Conservation (phyloP, 169 alveolate species). For the Toxoplasma gondii region DNA sequence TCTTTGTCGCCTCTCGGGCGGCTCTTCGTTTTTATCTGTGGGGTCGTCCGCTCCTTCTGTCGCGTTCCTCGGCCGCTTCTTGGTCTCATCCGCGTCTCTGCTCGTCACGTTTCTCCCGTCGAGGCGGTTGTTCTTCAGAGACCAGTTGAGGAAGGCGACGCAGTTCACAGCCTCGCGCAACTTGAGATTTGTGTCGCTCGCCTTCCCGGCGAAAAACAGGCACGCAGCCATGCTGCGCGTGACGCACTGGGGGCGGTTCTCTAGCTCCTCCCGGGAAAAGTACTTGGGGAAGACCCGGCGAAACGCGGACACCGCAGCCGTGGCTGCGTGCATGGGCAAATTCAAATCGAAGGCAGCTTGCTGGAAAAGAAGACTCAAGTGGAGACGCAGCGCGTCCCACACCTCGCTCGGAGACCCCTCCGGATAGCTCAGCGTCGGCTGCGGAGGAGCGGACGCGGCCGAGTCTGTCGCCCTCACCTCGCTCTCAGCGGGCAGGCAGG, state of each 20-base stretch:
- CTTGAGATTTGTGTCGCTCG: slow-evolving; percentile 47
- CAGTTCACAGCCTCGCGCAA: slow-evolving; percentile 54
- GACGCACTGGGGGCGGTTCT: slow-evolving; percentile 14
- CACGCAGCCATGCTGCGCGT: slow-evolving; percentile 57
- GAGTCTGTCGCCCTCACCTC: neutral
- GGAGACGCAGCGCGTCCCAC: slow-evolving; percentile 66
- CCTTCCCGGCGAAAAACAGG: slow-evolving; percentile 53
- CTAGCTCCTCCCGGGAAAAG: slow-evolving; percentile 41
- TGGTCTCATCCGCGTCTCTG: neutral
- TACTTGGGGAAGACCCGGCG: slow-evolving; percentile 22
- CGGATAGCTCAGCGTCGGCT: slow-evolving; percentile 53
- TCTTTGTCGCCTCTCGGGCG: neutral
- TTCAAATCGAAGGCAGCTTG: slow-evolving; percentile 61
- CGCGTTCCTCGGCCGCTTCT: neutral
- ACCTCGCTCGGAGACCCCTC: slow-evolving; percentile 51
- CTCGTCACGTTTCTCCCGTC: neutral
- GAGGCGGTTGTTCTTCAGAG: neutral
- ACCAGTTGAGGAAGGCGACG: slow-evolving; percentile 20
- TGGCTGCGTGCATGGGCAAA: slow-evolving; percentile 39
- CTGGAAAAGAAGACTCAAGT: slow-evolving; percentile 48
- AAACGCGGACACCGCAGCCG: slow-evolving; percentile 61
- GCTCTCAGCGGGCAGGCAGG: neutral
- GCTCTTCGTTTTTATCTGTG: neutral
- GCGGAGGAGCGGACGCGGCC: neutral
- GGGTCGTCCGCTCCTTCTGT: neutral